Percentiles rank a stretch among this genome's conserved stretches.
These are phyloP conservation scores for Diaporthe destruens DNA, from an alignment of 2,329 filamentous ascomycete species.

Conservation along the genomic window DNA sequence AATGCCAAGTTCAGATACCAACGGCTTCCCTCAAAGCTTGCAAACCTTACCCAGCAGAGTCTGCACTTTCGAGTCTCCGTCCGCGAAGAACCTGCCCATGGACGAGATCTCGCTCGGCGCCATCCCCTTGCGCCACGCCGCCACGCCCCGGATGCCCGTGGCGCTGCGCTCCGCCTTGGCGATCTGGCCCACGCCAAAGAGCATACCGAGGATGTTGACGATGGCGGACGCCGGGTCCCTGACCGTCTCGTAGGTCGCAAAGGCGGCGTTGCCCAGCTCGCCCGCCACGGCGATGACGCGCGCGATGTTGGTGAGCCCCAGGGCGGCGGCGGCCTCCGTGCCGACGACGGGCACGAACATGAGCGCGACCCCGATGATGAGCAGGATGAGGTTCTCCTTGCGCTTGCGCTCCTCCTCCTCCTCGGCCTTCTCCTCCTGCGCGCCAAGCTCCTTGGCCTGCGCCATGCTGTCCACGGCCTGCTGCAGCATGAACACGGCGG, in stretches of 20 bases:
- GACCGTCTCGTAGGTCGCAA: not conserved
- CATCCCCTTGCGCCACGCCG: not conserved
- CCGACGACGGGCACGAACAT: not conserved
- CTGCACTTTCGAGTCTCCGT: not conserved
- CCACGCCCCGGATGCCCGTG: not conserved
- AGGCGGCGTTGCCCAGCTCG: not conserved
- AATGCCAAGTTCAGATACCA: no score
- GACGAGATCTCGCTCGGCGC: not conserved
- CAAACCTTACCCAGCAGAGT: not conserved
- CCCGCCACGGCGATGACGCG: not conserved
- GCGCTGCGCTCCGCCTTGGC: not conserved
- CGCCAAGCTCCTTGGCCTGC: not conserved
- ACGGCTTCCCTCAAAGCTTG: no score
- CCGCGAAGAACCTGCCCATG: not conserved
- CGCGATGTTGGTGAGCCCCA: not conserved
- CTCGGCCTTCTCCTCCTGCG: not conserved
- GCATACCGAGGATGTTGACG: not conserved
- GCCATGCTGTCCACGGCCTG: not conserved
- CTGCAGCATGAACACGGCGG: not conserved
- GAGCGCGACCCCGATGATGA: not conserved
- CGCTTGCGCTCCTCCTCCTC: not conserved
- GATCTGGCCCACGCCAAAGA: not conserved
- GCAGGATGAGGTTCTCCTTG: not conserved
- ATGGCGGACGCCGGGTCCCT: not conserved
- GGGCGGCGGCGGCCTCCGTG: not conserved